Evolutionary conservation across 257 asterid species (phyloP).

Genomic region (Nicotiana paniculata): DNA sequence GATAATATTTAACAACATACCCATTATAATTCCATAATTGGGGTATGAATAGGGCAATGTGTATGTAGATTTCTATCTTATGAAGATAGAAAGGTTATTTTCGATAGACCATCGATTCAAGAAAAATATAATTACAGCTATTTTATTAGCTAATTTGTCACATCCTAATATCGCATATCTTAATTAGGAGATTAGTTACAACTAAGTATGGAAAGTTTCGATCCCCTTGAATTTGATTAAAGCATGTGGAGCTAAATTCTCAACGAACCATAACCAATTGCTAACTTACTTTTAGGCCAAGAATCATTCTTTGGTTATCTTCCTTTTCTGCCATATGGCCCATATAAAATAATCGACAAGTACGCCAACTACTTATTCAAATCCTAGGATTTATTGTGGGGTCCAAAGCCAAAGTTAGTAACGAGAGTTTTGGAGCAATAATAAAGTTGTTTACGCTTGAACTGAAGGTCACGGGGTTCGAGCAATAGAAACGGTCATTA

Average conservation of each 20-base stretch:
- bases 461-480: rapidly evolving
- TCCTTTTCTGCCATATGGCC: conserved; percentile 14
- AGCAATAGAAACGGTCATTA: too few relatives aligned
- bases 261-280: background rate
- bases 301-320: background rate
- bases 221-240: background rate
- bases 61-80: too few relatives aligned
- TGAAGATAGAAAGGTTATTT: too few relatives aligned
- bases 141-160: too few relatives aligned
- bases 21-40: too few relatives aligned
- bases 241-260: background rate
- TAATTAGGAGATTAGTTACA: background rate
- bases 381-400: background rate
- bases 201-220: background rate
- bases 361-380: conserved; percentile 19
- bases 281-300: background rate
- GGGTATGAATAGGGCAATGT: rapidly evolving
- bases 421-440: too few relatives aligned
- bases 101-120: rapidly evolving
- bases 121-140: too few relatives aligned
- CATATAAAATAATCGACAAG: background rate
- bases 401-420: background rate
- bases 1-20: background rate
- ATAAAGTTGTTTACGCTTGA: too few relatives aligned
- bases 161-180: too few relatives aligned